These are phyloP conservation scores for Papiliotrema fonsecae DNA, from an alignment of 1,284 basidiomycete genomes.

Conservation along the genomic window DNA sequence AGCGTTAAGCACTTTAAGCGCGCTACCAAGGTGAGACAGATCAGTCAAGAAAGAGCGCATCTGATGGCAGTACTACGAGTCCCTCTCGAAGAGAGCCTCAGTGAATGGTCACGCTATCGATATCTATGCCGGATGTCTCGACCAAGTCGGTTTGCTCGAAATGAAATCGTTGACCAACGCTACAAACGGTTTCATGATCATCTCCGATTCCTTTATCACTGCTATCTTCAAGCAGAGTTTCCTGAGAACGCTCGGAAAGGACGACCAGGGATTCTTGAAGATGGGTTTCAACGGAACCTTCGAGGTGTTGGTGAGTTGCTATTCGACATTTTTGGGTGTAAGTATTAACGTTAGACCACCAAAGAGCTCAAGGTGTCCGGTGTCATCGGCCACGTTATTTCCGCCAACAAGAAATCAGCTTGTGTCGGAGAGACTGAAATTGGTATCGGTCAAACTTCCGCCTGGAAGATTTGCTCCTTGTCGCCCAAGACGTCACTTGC, in stretches of 20 bases:
- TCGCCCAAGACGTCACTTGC: conserved; percentile 84
- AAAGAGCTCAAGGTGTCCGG: conserved; percentile 99
- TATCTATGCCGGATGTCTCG: conserved; percentile 93
- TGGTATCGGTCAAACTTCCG: conserved; percentile 97
- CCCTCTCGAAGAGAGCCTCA: conserved; percentile 86
- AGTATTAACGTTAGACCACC: conserved; percentile 63
- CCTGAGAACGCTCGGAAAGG: conserved; percentile 89
- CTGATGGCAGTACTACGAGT: conserved; percentile 81
- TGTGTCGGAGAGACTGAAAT: conserved; percentile 99
- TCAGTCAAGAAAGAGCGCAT: background rate
- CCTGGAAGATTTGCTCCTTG: conserved; percentile 94
- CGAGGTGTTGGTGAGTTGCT: conserved; percentile 74
- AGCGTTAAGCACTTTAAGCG: conserved; percentile 97
- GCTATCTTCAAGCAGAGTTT: conserved; percentile 99
- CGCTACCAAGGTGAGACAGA: conserved; percentile 70
- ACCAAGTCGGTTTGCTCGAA: conserved; percentile 95
- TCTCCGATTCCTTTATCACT: conserved; percentile 96
- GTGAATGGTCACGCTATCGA: conserved; percentile 94
- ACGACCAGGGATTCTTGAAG: conserved; percentile 83
- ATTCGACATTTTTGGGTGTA: background rate
- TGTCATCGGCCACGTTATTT: conserved; percentile 95
- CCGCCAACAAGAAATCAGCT: conserved; percentile 90
- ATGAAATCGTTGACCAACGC: conserved; percentile 95
- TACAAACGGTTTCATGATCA: conserved; percentile 93
- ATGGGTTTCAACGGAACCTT: conserved; percentile 99